phyloP scores from a whole-genome alignment of 768 basidiomycete species.

The Rhodotorula kratochvilovae region DNA sequence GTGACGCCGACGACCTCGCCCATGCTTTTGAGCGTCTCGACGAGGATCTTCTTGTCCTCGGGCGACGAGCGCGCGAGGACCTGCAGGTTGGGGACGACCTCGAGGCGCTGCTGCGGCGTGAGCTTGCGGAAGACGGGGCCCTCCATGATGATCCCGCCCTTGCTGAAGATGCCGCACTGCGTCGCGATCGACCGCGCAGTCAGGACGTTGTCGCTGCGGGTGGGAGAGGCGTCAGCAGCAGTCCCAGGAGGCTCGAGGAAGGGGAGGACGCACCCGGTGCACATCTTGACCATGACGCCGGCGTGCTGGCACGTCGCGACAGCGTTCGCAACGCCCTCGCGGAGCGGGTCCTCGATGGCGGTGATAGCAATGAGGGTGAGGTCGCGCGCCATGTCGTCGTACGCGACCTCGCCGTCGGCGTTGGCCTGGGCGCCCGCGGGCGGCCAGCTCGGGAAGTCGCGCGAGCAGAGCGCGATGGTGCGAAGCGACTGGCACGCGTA shows the following conservation, averaged over 20 bases:
- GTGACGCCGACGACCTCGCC: constrained; percentile 94
- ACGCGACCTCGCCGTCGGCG: constrained; percentile 47
- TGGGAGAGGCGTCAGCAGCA: too few relatives aligned
- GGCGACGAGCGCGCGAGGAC: constrained; percentile 96
- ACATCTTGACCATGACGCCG: constrained; percentile 94
- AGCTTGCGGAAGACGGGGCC: constrained; percentile 87
- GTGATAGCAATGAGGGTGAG: constrained; percentile 82
- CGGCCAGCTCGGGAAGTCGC: constrained; percentile 82
- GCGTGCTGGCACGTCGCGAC: constrained; percentile 81
- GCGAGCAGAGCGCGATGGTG: constrained; percentile 89
- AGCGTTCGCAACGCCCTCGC: constrained; percentile 80
- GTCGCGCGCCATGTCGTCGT: constrained; percentile 63
- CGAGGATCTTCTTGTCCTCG: constrained; percentile 90
- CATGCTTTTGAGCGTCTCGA: constrained; percentile 75
- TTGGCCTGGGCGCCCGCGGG: constrained; percentile 50
- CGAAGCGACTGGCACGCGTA: constrained; percentile 94
- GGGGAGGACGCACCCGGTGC: constrained; percentile 56
- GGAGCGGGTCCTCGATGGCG: constrained; percentile 94
- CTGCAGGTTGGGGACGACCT: constrained; percentile 84
- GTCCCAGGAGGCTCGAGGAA: too few relatives aligned
- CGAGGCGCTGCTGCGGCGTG: constrained; percentile 62
- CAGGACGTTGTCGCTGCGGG: constrained; percentile 40
- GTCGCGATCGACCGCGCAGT: constrained; percentile 92
- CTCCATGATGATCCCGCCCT: constrained; percentile 96
- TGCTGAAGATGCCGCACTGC: constrained; percentile 90